Evolutionary conservation across 345 rosid genomes (phyloP).

Genomic region (Eucalyptus marginata): DNA sequence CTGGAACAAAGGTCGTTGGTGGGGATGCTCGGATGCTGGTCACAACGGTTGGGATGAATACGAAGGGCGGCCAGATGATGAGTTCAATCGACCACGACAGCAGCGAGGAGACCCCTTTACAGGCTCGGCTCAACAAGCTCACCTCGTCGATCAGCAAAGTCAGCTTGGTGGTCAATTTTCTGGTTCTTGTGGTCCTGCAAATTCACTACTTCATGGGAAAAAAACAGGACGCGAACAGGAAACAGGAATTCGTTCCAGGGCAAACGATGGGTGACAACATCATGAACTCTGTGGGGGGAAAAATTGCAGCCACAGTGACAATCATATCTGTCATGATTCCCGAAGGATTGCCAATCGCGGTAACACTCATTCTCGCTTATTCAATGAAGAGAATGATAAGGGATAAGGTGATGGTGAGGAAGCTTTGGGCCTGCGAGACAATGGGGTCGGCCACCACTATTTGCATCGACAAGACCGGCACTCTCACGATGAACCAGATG

Average conservation of each 20-base stretch:
- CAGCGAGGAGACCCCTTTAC: slow-evolving; percentile 54
- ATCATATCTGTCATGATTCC: slow-evolving; percentile 76
- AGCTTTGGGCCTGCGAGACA: slow-evolving; percentile 69
- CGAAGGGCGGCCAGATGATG: slow-evolving; percentile 71
- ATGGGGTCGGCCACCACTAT: slow-evolving; percentile 78
- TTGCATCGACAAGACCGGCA: slow-evolving; percentile 73
- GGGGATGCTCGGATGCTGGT: slow-evolving; percentile 53
- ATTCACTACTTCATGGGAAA: slow-evolving; percentile 62
- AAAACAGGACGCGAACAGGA: slow-evolving; percentile 36
- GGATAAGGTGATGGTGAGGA: slow-evolving; percentile 71
- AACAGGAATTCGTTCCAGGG: slow-evolving; percentile 25
- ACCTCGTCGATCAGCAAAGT: slow-evolving; percentile 57
- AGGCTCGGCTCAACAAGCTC: slow-evolving; percentile 48
- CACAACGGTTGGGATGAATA: slow-evolving; percentile 63
- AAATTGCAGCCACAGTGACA: slow-evolving; percentile 62
- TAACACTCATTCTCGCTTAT: slow-evolving; percentile 64
- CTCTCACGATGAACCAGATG: slow-evolving; percentile 28
- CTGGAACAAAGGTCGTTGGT: slow-evolving; percentile 46
- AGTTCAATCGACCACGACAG: slow-evolving; percentile 33
- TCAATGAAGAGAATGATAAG: slow-evolving; percentile 67
- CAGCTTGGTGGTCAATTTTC: slow-evolving; percentile 50
- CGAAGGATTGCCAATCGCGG: slow-evolving; percentile 71
- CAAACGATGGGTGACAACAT: slow-evolving; percentile 36
- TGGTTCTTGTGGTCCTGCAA: slow-evolving; percentile 54
- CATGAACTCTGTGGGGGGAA: slow-evolving; percentile 39